Base-by-base conservation (phyloP, 371 early-diverging fungal species). In the Syncephalastrum racemosum region DNA sequence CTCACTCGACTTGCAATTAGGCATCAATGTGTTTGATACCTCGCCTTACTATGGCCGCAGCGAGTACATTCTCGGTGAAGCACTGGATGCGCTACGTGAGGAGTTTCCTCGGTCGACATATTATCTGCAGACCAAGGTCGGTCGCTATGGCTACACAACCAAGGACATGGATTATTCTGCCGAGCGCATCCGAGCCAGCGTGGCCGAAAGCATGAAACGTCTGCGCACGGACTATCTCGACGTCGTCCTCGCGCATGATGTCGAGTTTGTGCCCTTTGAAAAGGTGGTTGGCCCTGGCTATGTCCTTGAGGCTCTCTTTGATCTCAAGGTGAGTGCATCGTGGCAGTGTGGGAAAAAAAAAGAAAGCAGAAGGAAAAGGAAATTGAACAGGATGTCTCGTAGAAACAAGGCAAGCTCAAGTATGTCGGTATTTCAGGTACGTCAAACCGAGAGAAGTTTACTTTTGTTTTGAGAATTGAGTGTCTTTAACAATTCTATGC, bases 41-140 rank as follows among this genome's bases (percentile, higher is more conserved):
- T 88, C 90, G 1, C 90, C 90, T 8, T 92, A 88, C 59, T 92
- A 92, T 62, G 84, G 84, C 18, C 69, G 81, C 41, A 88, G 88
- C 50, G 90, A 92, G 63, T 58, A 67, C n/a, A 75, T 86, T 36
- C 77, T 92, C 1, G 90, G 92, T 14, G 73, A 83, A 14, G 89
- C 86, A 0, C 67, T 92, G 4, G 50, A 57, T 10, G 50, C 64
- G n/a, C 59, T 90, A 43, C 50, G 59, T 5, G 55, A 62, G 10
- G 81, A 83, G 24, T 88, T 71, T 64, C 77, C 90, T 52, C 80
- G 92, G 18, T 75, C 82, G 4, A 62, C 70, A 5, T 92, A 90
- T 64, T 79, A 82, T 53, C 63, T 90, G 12, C 79, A 86, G 45
- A 92, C 92, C 23, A 92, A 92, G 56, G 71, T 83, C 5, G 92